Conservation (phyloP, 495 filamentous ascomycete species). For the Chaetomium cochliodes region DNA sequence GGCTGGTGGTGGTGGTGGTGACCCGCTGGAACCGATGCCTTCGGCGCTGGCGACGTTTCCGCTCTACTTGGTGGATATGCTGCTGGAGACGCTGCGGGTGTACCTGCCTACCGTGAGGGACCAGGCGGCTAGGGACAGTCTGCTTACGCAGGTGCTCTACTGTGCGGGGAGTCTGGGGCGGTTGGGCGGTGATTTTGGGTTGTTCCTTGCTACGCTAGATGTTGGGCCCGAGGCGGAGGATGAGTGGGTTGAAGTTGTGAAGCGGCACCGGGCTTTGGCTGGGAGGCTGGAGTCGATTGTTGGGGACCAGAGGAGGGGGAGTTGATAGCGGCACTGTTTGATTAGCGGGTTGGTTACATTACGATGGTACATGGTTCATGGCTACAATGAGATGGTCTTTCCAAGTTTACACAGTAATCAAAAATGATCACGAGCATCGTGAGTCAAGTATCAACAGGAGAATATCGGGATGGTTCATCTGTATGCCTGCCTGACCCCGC, state of each 20-base stretch:
- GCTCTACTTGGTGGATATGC: slow-evolving; percentile 75
- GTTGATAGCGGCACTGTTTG: slow-evolving; percentile 10
- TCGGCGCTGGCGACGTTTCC: slow-evolving; percentile 81
- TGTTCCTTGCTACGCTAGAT: slow-evolving; percentile 71
- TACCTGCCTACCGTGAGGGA: slow-evolving; percentile 87
- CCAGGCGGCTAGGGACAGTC: slow-evolving; percentile 71
- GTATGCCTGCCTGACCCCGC: background rate
- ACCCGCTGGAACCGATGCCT: slow-evolving; percentile 68
- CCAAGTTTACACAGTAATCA: background rate
- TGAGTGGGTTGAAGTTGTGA: slow-evolving; percentile 91
- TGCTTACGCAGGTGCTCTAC: slow-evolving; percentile 93
- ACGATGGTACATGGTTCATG: background rate
- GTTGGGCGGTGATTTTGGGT: slow-evolving; percentile 87
- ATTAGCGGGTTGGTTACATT: background rate
- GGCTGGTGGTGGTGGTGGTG: slow-evolving; percentile 26
- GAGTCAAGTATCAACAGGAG: background rate
- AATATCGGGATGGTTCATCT: background rate
- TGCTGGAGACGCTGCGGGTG: slow-evolving; percentile 70
- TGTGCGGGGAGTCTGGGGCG: slow-evolving; percentile 91
- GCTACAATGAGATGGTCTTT: no score
- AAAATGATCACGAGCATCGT: background rate
- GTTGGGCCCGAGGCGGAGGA: slow-evolving; percentile 55
- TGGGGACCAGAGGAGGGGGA: slow-evolving; percentile 45
- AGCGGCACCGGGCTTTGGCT: slow-evolving; percentile 83
- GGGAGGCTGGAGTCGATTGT: slow-evolving; percentile 81